Evolutionary conservation across 2,329 filamentous ascomycete species (phyloP), one percentile per base, ranked within the genome.

Genomic region (Fusarium sterilihyphosum): DNA sequence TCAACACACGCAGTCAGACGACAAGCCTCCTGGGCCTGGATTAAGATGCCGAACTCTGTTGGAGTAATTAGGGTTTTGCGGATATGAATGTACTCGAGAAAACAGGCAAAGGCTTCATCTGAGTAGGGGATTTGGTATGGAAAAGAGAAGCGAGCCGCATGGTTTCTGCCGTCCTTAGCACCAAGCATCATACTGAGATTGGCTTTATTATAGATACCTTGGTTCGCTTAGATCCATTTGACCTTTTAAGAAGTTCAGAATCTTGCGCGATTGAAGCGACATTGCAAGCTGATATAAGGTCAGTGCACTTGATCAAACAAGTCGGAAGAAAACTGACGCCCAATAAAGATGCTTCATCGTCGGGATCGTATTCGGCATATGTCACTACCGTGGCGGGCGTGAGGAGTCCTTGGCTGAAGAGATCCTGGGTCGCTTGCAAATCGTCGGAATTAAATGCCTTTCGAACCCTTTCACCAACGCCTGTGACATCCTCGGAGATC

Each of bases 81-180:
- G 2, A 50, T 0, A n/a, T 50, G 47, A 6, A 50, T 50, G 22
- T 50, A 33, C 4, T 50, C 29, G 5, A 50, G 14, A 50, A 13
- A 0, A 0, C 22, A 50, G 22, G 0, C 0, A 1, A 50, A 18
- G 16, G 22, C 47, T 31, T 33, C 29, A 14, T 50, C 14, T 18
- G 29, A n/a, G 0, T 0, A 0, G 7, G 29, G 11, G 16, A 1
- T 3, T 13, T 0, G 20, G 11, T n/a, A 50, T 0, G 4, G 29
- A 3, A 50, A 50, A 0, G 2, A 9, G 16, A 3, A 33, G 5
- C 1, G 10, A 17, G 47, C 29, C 5, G 0, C 2, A 33, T 50
- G 47, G 0, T n/a, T 33, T 2, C 47, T 50, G 22, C 2, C 0
- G 12, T n/a, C 22, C 22, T n/a, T 33, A n/a, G 47, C 10, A 3